A percentile compares a stretch with the other conserved stretches of the same genome.
phyloP scores from a whole-genome alignment of 345 rosid species.

The Erysimum cheiranthoides region DNA sequence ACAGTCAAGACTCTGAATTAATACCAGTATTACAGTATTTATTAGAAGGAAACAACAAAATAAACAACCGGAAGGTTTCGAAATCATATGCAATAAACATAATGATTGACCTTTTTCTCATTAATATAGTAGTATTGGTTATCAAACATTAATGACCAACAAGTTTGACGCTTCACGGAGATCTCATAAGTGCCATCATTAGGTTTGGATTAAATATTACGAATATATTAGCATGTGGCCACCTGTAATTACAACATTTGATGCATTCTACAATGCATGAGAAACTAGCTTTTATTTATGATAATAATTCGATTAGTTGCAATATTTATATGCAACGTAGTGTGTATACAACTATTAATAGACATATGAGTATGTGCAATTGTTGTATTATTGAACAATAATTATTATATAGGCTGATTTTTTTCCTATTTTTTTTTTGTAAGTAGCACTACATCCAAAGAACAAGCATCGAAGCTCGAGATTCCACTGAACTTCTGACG shows the following conservation, averaged over 20 bases:
- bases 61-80: slow-evolving; percentile 13
- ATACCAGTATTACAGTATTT: slow-evolving; percentile 2
- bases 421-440: slow-evolving; percentile 3
- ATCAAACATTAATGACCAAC: slow-evolving; percentile 24
- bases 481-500: slow-evolving; percentile 39
- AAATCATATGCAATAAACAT: slow-evolving; percentile 36
- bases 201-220: slow-evolving; percentile 27
- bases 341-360: slow-evolving; percentile 1
- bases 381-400: slow-evolving; percentile 37
- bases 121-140: slow-evolving; percentile 24
- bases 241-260: slow-evolving; percentile 26
- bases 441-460: slow-evolving; percentile 23
- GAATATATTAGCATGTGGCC: slow-evolving; percentile 41
- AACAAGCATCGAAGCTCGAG: slow-evolving; percentile 39
- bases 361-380: slow-evolving; percentile 24
- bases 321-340: not conserved
- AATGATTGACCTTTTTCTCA: slow-evolving; percentile 22
- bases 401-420: slow-evolving; percentile 14
- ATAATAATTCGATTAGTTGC: slow-evolving; percentile 22
- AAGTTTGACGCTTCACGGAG: slow-evolving; percentile 26
- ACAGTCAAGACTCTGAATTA: not conserved
- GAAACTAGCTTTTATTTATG: not conserved
- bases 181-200: slow-evolving; percentile 22
- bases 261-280: slow-evolving; percentile 25
- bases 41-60: slow-evolving; percentile 27